Evolutionary conservation across 495 filamentous ascomycete species (phyloP).

Genomic region (Penicillium pancosmium): DNA sequence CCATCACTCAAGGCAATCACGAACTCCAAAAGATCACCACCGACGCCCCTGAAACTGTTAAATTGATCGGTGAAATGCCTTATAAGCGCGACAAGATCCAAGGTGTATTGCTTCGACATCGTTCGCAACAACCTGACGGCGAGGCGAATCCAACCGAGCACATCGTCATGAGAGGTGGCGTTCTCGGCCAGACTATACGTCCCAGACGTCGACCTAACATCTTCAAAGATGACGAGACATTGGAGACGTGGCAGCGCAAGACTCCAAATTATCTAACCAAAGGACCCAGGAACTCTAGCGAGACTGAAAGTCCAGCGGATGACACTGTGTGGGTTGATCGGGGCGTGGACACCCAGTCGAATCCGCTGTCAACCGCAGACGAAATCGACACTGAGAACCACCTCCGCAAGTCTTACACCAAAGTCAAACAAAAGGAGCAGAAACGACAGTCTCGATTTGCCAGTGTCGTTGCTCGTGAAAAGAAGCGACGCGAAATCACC

Average conservation of each 20-base stretch:
- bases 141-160: neutral
- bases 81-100: constrained; percentile 45
- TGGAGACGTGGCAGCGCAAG: neutral
- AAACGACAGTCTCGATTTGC: neutral
- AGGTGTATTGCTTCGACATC: constrained; percentile 38
- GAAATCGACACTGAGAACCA: constrained; percentile 13
- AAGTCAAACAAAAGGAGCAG: neutral
- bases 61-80: constrained; percentile 58
- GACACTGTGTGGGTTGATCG: neutral
- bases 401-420: neutral
- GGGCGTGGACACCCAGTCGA: neutral
- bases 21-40: constrained; percentile 37
- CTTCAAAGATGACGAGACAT: neutral
- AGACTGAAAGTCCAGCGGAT: neutral
- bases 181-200: constrained; percentile 8
- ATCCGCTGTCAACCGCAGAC: constrained; percentile 11
- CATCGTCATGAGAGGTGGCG: constrained; percentile 21
- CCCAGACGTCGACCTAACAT: neutral
- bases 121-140: constrained; percentile 16
- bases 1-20: constrained; percentile 31
- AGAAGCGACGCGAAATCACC: neutral
- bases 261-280: neutral
- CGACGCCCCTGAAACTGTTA: constrained; percentile 53
- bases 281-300: neutral
- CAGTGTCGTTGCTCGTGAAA: neutral